These are phyloP conservation scores for Truncatella angustata DNA, from an alignment of 2,329 filamentous ascomycete species.

Conservation along the genomic window DNA sequence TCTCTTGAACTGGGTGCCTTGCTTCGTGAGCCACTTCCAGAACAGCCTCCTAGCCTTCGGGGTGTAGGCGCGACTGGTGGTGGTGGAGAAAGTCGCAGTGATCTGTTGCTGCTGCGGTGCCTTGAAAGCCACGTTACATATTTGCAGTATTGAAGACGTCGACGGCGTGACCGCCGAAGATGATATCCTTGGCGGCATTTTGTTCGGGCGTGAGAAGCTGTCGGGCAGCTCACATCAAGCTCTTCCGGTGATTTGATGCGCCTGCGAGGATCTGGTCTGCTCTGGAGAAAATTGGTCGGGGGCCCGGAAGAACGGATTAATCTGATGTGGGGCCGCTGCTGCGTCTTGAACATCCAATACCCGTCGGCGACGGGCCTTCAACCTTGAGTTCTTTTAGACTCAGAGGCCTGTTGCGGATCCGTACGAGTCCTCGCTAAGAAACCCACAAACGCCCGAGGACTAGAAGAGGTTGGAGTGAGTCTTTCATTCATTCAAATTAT, in stretches of 20 bases:
- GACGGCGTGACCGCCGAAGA: slow-evolving; percentile 8
- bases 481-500: too few relatives aligned
- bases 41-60: slow-evolving; percentile 7
- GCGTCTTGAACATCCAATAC: background rate
- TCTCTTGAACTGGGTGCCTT: background rate
- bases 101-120: background rate
- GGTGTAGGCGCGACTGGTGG: slow-evolving; percentile 1
- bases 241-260: background rate
- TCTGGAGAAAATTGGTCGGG: background rate
- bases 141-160: slow-evolving; percentile 10
- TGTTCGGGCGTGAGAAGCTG: background rate
- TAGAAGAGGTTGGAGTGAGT: too few relatives aligned
- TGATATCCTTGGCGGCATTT: slow-evolving; percentile 12
- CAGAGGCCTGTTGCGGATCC: too few relatives aligned
- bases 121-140: background rate
- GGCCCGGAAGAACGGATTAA: slow-evolving; percentile 3
- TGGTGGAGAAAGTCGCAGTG: slow-evolving; percentile 11
- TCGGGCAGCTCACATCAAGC: slow-evolving; percentile 3
- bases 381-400: too few relatives aligned
- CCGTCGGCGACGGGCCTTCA: too few relatives aligned
- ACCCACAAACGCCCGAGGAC: too few relatives aligned
- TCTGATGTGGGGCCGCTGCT: background rate
- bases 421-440: too few relatives aligned
- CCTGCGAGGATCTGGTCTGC: background rate
- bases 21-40: slow-evolving; percentile 3